Percentiles rank a stretch among this genome's conserved stretches.
Conservation (phyloP, 2,329 filamentous ascomycete species). For the Cercospora sojina region DNA sequence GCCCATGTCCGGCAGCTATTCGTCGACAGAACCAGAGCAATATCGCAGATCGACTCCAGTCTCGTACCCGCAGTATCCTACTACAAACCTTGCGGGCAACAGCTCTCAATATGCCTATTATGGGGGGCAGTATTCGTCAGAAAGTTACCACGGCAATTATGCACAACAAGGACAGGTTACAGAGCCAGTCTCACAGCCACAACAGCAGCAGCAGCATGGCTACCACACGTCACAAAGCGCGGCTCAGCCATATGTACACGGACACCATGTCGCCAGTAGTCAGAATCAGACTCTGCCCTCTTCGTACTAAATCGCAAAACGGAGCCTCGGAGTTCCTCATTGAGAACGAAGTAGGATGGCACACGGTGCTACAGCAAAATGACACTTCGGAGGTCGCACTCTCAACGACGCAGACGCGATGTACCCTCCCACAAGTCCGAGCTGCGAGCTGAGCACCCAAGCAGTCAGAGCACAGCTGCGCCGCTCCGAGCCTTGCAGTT, state of each 20-base stretch:
- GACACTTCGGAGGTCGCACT: background rate
- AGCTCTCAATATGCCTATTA: constrained; percentile 30
- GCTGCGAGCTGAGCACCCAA: background rate
- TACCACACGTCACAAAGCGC: constrained; percentile 12
- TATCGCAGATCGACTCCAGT: constrained; percentile 24
- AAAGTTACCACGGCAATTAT: constrained; percentile 20
- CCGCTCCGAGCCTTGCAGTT: too few species aligned
- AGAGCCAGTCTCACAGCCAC: constrained; percentile 13
- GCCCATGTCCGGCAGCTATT: constrained; percentile 8
- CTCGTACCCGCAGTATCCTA: constrained; percentile 32
- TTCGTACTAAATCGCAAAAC: background rate
- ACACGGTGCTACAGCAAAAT: background rate
- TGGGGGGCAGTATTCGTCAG: constrained; percentile 23
- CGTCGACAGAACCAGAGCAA: constrained; percentile 20
- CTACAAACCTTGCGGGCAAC: constrained; percentile 28
- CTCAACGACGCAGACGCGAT: background rate
- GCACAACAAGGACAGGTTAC: constrained; percentile 20
- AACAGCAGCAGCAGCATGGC: constrained; percentile 13
- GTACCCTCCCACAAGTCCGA: background rate
- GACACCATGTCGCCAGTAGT: constrained; percentile 1
- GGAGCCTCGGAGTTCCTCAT: background rate
- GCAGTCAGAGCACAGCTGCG: background rate
- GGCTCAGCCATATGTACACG: constrained; percentile 16
- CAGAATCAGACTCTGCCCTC: background rate
- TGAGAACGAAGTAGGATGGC: background rate